These are phyloP conservation scores for Neonectria sp. DNA, from an alignment of 2,329 filamentous ascomycete species.

Conservation along the genomic window DNA sequence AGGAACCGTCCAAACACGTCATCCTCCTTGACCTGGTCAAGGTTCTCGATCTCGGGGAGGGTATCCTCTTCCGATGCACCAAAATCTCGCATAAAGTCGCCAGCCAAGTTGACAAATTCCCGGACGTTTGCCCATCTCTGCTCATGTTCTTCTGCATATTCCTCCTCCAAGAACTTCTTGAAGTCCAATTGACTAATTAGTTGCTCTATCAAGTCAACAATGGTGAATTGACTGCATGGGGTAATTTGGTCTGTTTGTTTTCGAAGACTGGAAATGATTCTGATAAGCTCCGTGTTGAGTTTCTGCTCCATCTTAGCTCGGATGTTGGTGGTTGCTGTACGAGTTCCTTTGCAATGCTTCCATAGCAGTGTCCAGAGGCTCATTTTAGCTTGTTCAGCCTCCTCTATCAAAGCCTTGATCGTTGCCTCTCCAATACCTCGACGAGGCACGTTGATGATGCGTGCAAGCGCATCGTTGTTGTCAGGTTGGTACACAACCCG, in stretches of 20 bases:
- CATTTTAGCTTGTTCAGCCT: conserved; percentile 79
- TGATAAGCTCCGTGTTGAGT: conserved; percentile 65
- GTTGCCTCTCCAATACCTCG: conserved; percentile 87
- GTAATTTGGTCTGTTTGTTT: conserved; percentile 49
- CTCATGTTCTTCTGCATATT: conserved; percentile 82
- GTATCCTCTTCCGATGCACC: conserved; percentile 65
- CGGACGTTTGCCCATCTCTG: conserved; percentile 90
- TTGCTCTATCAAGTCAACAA: conserved; percentile 67
- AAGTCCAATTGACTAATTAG: conserved; percentile 78
- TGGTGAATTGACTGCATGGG: conserved; percentile 47
- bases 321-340: conserved; percentile 64
- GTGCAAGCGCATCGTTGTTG: conserved; percentile 87
- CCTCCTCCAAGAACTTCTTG: conserved; percentile 79
- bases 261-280: conserved; percentile 55
- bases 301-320: conserved; percentile 67
- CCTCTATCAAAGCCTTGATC: conserved; percentile 79
- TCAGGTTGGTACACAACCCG: conserved; percentile 87
- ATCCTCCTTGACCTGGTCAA: conserved; percentile 78
- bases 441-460: conserved; percentile 88
- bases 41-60: conserved; percentile 78
- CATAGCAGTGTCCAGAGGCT: conserved; percentile 83
- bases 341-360: conserved; percentile 67
- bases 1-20: conserved; percentile 81
- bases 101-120: conserved; percentile 86
- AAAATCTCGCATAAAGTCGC: conserved; percentile 73